phyloP scores from a whole-genome alignment of 1,284 basidiomycete genomes.

The Irpex sp. region DNA sequence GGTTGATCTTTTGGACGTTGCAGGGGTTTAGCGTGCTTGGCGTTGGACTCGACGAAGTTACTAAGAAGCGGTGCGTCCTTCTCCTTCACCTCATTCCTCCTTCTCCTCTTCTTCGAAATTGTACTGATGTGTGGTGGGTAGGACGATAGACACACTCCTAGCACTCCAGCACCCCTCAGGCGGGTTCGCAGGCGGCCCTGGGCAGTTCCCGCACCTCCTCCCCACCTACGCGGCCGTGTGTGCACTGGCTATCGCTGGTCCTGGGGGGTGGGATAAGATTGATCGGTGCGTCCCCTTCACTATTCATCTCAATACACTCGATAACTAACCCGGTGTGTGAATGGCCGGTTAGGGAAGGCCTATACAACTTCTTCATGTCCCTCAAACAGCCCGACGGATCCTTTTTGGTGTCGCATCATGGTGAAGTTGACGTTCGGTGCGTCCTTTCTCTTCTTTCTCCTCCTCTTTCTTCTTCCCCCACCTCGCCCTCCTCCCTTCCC shows the following conservation, averaged over 20 bases:
- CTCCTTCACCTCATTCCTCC: too few species aligned
- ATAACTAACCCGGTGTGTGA: not conserved
- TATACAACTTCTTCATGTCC: conserved; percentile 90
- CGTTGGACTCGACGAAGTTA: conserved; percentile 70
- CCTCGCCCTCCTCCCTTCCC: too few species aligned
- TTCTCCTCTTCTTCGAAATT: not conserved
- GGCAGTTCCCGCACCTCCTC: conserved; percentile 85
- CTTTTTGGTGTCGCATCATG: conserved; percentile 84
- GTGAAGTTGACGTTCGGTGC: conserved; percentile 91
- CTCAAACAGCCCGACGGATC: conserved; percentile 94
- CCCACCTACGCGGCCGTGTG: conserved; percentile 90
- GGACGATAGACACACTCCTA: conserved; percentile 76
- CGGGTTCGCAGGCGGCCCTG: conserved; percentile 90
- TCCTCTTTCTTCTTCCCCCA: too few species aligned
- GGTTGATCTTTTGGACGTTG: conserved; percentile 90
- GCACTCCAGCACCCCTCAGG: conserved; percentile 78
- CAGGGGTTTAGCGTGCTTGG: conserved; percentile 80
- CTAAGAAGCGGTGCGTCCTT: conserved; percentile 67
- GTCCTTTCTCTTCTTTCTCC: conserved; percentile 17
- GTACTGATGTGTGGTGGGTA: conserved; percentile 21
- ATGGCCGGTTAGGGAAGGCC: conserved; percentile 44
- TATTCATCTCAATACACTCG: not conserved
- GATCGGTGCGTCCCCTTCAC: conserved; percentile 49
- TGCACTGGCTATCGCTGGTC: conserved; percentile 79
- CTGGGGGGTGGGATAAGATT: conserved; percentile 82